Base-by-base conservation (phyloP, 768 basidiomycete species). In the Trametopsis cervina region DNA sequence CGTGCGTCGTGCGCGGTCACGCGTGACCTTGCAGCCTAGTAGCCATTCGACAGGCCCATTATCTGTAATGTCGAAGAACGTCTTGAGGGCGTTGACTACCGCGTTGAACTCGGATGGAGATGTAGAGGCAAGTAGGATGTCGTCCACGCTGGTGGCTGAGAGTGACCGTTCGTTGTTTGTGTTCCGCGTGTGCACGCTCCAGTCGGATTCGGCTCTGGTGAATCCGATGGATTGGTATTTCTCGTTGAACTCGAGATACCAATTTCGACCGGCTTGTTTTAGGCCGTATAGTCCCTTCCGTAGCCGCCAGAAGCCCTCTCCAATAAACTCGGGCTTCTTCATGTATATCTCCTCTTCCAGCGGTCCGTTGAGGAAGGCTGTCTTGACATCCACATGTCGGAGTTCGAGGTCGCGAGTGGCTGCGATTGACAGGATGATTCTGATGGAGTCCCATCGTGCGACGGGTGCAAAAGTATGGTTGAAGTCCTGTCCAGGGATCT, bases 231-330 rank as follows among this genome's bases (percentile, higher is more conserved):
- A 48, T 6, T 51, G 24, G 4, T 66, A 49, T 7, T 40, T 51
- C 6, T 49, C 42, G 25, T 62, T 42, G 11, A 71, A 55, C 39
- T 61, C 62, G 52, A 62, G 55, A 47, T 71, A 57, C 74, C 72
- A 75, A 36, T 53, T 47, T 2, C 63, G 56, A 1, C 64, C 63
- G 10, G 66, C 63, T 47, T 74, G 72, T 51, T 70, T 69, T 5
- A 76, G 63, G 9, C 73, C 68, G 57, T 76, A 75, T 24, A 74
- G 51, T 2, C 62, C 56, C 52, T 72, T 70, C 39, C 4, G 45
- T 7, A 49, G 33, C 2, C 17, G 29, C n/a, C 26, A 43, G 21
- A 40, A 46, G 22, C 49, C 49, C 12, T 42, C 43, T 25, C 54
- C 54, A 4, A 15, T 15, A 33, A 33, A 59, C 29, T 33, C 29